Evolutionary conservation across 2,329 filamentous ascomycete genomes (phyloP), one percentile per base, ranked within the genome.

Genomic region (Penicillium sp.): DNA sequence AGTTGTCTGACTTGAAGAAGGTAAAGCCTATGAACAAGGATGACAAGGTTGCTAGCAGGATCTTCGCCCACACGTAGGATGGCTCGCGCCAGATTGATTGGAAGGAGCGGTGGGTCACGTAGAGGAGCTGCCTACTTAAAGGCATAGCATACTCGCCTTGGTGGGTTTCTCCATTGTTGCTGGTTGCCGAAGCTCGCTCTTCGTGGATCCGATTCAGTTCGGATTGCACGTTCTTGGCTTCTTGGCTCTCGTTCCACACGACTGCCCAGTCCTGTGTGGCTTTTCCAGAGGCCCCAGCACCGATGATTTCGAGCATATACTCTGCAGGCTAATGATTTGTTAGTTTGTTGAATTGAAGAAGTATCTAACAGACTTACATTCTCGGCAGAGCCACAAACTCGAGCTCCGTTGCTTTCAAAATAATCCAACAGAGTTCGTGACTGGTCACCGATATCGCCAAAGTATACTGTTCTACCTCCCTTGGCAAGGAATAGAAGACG

Each of bases 21-120:
- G 89, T 87, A 73, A 93, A 91, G 29, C 90, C 91, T 67, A 95
- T 90, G 73, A 93, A 93, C 7, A 74, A 93, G 87, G 75, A 81
- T 59, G 70, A 71, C 33, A 70, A 74, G 13, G 83, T 78, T 68
- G 88, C 91, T n/a, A 96, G 84, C 5, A 83, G 78, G 1, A 84
- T 73, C 79, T 96, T 96, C 64, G 89, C 87, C 79, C 92, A 95
- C 71, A 96, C 90, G 78, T 96, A 95, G 2, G 86, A 84, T 0
- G 91, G 91, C 1, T 88, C 91, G 58, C 91, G 88, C 91, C 91
- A 96, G 81, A 93, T 95, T 71, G 95, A 90, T 73, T 93, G 85
- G 78, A 93, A 93, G 29, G 93, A 89, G 68, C 91, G 90, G 63
- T 82, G 73, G 11, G 84, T 84, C 50, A 92, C 90, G 68, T 85